Evolutionary conservation across 192 early-diverging fungal species (phyloP).

Genomic region (Coemansia sp.): DNA sequence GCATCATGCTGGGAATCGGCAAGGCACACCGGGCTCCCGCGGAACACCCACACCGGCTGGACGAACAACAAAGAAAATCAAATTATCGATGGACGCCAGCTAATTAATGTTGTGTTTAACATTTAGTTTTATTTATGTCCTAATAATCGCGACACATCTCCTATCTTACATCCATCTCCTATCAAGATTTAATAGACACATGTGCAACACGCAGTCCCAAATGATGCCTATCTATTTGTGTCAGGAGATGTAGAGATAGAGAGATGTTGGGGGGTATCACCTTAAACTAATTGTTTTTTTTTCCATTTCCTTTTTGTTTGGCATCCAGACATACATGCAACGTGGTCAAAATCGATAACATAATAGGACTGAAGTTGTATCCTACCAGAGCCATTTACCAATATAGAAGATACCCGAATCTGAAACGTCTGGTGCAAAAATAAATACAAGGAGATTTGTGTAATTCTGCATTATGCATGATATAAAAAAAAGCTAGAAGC

Average conservation of each 20-base stretch:
- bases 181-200: conserved; percentile 10
- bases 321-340: background rate
- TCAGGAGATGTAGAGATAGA: too few species aligned
- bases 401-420: too few species aligned
- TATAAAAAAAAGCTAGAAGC: background rate
- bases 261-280: too few species aligned
- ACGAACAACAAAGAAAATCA: conserved; percentile 40
- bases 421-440: too few species aligned
- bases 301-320: too few species aligned
- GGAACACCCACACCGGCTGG: conserved; percentile 29
- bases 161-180: background rate
- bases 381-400: too few species aligned
- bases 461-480: too few species aligned
- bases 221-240: too few species aligned
- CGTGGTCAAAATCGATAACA: background rate
- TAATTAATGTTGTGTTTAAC: background rate
- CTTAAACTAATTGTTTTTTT: too few species aligned
- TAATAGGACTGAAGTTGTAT: too few species aligned
- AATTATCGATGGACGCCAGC: conserved; percentile 35
- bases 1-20: conserved; percentile 29
- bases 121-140: background rate
- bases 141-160: background rate
- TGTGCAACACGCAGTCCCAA: background rate
- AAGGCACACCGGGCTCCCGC: conserved; percentile 18
- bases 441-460: too few species aligned